Evolutionary conservation across 2,329 filamentous ascomycete species (phyloP).

Genomic region (Arthrinium puccinioides): DNA sequence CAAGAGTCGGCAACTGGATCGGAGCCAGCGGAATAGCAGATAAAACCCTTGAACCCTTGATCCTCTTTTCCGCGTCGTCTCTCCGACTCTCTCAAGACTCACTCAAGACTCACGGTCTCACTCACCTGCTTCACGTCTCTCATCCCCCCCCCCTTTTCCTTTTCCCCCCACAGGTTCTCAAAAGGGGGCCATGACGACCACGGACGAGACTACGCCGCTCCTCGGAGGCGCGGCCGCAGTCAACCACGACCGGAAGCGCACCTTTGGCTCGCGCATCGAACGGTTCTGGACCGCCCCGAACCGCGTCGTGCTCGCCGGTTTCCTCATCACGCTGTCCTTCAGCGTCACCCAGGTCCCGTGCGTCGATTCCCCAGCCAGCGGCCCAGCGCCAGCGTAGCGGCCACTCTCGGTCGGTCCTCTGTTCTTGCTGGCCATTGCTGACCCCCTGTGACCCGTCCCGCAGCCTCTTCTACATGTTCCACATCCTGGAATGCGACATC

Average conservation of each 20-base stretch:
- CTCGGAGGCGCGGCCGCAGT: background rate
- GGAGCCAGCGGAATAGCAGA: too few species aligned
- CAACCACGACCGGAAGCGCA: background rate
- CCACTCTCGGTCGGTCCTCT: background rate
- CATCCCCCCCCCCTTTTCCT: background rate
- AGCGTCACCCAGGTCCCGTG: constrained; percentile 23
- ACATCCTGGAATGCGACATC: constrained; percentile 63
- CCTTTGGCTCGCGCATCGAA: background rate
- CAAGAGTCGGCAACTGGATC: too few species aligned
- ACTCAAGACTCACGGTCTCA: background rate
- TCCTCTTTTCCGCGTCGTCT: background rate
- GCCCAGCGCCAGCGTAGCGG: background rate
- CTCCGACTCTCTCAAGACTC: background rate
- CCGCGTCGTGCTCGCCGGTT: constrained; percentile 22
- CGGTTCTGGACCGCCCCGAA: constrained; percentile 10
- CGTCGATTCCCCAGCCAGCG: constrained; percentile 3
- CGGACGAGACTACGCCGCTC: constrained; percentile 2
- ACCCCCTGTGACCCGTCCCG: background rate
- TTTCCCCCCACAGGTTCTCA: background rate
- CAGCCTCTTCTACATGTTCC: constrained; percentile 56
- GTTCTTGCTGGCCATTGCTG: background rate
- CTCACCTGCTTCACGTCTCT: background rate
- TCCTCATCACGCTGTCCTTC: constrained; percentile 22
- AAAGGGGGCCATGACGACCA: background rate
- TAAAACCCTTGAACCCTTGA: too few species aligned